Evolutionary conservation across 2,329 filamentous ascomycete species (phyloP).

Genomic region (Venturia effusa): DNA sequence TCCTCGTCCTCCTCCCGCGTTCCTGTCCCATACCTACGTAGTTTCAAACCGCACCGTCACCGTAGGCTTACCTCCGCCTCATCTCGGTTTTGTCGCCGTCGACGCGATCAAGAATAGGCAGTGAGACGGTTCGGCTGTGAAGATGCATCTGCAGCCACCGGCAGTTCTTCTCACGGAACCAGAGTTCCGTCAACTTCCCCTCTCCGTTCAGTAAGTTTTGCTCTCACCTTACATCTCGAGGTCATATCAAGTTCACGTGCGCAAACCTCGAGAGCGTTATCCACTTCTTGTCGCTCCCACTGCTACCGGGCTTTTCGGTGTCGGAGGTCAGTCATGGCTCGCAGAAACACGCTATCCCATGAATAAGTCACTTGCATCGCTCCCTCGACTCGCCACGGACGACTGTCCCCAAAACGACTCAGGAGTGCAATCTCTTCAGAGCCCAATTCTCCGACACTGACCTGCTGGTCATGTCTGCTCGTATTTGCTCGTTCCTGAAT

Average conservation of each 20-base stretch:
- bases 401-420: neutral
- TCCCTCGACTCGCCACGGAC: neutral
- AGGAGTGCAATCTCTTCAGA: neutral
- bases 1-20: neutral
- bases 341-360: neutral
- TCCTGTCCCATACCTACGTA: neutral
- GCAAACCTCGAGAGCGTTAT: neutral
- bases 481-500: neutral
- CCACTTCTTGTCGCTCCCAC: neutral
- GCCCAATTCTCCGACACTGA: neutral
- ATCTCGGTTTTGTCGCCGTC: neutral
- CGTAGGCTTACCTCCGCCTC: neutral
- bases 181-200: constrained; percentile 1
- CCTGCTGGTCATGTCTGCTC: neutral
- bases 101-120: neutral
- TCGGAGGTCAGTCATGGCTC: neutral
- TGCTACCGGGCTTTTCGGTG: neutral
- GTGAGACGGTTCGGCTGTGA: neutral
- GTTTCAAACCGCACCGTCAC: neutral
- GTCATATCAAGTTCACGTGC: neutral
- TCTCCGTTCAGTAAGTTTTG: constrained; percentile 7
- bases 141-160: neutral
- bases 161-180: neutral
- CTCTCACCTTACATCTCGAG: neutral
- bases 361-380: constrained; percentile 1